Base-by-base conservation (phyloP, 306 rosid genomes). In the Trifolium repens region DNA sequence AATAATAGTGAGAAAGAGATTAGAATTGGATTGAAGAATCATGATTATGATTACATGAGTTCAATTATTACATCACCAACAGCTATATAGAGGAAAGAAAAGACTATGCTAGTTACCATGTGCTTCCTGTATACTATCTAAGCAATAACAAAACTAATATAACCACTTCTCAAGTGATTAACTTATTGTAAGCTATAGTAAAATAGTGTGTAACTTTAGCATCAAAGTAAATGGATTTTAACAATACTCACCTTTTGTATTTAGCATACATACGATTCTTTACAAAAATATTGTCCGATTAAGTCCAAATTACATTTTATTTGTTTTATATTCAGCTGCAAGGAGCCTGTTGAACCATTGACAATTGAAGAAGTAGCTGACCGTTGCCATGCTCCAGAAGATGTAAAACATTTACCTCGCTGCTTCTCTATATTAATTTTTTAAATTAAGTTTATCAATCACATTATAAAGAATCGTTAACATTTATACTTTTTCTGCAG, bases 341-440 rank as follows among this genome's bases (percentile, higher is more conserved):
- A 74, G 58, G 74, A 83, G n/a, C 81, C 86, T 46, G 76, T 79
- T 19, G 84, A 83, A 22, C 78, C 86, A 64, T 79, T 74, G 67
- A 78, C 83, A 26, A 72, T 80, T 68, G 84, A 80, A 72, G 87
- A 80, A 76, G 77, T 80, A 52, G 84, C 82, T 26, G 80, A 80
- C 1, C 84, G 79, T 46, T 84, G 84, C 79, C 98, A 87, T 53
- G 78, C 94, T 63, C 75, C 94, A 32, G 96, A 86, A 80, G 90
- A 92, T 80, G 98, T 92, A 83, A 52, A 50, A 22, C 57, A 46
- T 61, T 5, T 27, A 32, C 71, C 50, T 61, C 43, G 27, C 61
- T 24, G 52, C 63, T 46, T 16, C 66, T n/a, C 59, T 49, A 59
- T 19, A 19, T 62, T 34, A 26, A 39, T 72, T 79, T 40, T 67